Base-by-base conservation (phyloP, 1,284 basidiomycete genomes). In the Fistulinella cinereoalba region DNA sequence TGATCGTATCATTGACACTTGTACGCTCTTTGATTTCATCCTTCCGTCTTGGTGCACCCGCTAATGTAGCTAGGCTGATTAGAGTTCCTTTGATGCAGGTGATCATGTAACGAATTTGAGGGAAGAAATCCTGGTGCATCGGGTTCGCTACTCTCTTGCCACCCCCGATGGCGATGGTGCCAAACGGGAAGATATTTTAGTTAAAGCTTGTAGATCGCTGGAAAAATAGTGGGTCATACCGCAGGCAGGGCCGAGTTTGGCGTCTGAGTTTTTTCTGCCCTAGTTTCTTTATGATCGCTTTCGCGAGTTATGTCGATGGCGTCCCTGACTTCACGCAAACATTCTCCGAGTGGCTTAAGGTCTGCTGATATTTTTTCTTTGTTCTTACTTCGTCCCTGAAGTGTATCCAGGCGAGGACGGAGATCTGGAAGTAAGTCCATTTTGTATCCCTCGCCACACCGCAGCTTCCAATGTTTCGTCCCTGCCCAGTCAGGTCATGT, bases 281-380 rank as follows among this genome's bases (percentile, higher is more conserved):
- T 49, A 91, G 88, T 62, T 97, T 97, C 71, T 98, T 98, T 71
- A 81, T 96, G 52, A 90, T 99, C 50, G 90, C 91, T 0, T 99
- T 98, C 61, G 88, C 94, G 2, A 91, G 85, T 51, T 99, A 92
- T 58, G 85, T 97, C 8, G 90, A 94, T 44, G 77, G 79, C 15
- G 74, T 81, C 27, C 77, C 81, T 11, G 75, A 79, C 44, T 88
- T 89, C 53, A 75, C 75, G 5, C 79, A 85, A 56, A 83, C 80
- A 15, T 98, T 98, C 63, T 87, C 85, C 3, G 77, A 82, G 29
- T 98, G 94, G 94, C 73, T 97, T 36, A 84, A 85, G 75, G 88
- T 88, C 38, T 24, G 72, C 11, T 40, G 9, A 41, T 39, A 28
- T 33, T 22, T 3, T 24, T 33, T 41, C 22, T 33, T 18, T 19